Evolutionary conservation across 768 basidiomycete species (phyloP).

Genomic region (Tulasnella sp.): DNA sequence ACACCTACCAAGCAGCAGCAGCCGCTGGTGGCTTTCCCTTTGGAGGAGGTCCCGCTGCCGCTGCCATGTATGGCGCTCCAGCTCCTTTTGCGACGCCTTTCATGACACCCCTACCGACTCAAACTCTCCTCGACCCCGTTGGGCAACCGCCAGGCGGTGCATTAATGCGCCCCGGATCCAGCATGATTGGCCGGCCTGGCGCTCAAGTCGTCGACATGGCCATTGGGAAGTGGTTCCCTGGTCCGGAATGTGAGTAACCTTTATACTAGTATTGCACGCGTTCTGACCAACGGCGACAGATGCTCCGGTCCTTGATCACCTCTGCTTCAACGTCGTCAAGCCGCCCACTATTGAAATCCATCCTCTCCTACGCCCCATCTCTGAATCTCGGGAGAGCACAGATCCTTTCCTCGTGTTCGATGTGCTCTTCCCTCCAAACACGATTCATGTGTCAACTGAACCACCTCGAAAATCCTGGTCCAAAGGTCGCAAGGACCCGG

Average conservation of each 20-base stretch:
- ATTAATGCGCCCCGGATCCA: neutral
- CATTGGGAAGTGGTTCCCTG: conserved; percentile 13
- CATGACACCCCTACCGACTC: conserved; percentile 13
- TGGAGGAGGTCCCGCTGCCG: conserved; percentile 4
- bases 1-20: neutral
- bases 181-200: conserved; percentile 13
- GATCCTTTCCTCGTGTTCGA: conserved; percentile 16
- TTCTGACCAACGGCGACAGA: conserved; percentile 3
- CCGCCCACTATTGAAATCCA: conserved; percentile 14
- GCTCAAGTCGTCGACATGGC: neutral
- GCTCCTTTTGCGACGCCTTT: neutral
- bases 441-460: conserved; percentile 17
- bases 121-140: conserved; percentile 1
- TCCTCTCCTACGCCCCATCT: conserved; percentile 12
- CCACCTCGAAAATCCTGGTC: conserved; percentile 16
- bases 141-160: neutral
- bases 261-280: neutral
- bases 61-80: conserved; percentile 13
- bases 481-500: conserved; percentile 17
- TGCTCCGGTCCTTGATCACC: conserved; percentile 14
- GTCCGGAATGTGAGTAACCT: conserved; percentile 6
- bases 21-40: conserved; percentile 9
- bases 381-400: conserved; percentile 7
- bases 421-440: conserved; percentile 18
- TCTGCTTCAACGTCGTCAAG: conserved; percentile 15